Base-by-base conservation (phyloP, 805 yeast species). In the Sungouiozyma ichnusensis region DNA sequence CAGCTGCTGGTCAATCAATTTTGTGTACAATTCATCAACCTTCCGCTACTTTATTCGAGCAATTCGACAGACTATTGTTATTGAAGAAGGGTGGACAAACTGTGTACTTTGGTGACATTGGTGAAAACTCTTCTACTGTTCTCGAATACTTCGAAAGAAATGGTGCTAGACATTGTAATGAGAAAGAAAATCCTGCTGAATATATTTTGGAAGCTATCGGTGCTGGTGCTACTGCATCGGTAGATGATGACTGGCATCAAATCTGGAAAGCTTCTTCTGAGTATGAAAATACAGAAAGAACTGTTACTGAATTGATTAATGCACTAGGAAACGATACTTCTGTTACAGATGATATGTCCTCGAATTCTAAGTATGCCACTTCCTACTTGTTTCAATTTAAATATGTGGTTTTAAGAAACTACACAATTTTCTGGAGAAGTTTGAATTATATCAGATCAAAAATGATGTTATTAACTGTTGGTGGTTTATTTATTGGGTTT, bases 1-100 rank as follows among this genome's bases (percentile, higher is more conserved):
- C 81, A 4, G 64, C 67, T 50, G 72, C 74, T 39, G 84, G 84
- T 16, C 84, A 77, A 60, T 77, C 83, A n/a, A 74, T 77, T 55
- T 66, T 77, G 54, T 78, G 84, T 62, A 77, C 84, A 16, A 78
- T 77, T 48, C 84, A 77, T 55, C 84, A 77, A 58, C 84, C 84
- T 37, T 77, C 83, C 13, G 82, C 84, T 19, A 66, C 75, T 24
- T 60, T 77, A 51, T 69, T 77, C 54, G 73, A 75, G 50, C 75
- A 76, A 52, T 77, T 77, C 48, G 84, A 77, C 50, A 67, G 82
- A 31, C 62, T 77, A 45, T 61, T 79, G 48, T 72, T 81, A 48
- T 64, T 81, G 53, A 75, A 75, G 51, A 71, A 67, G 45, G 88
- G 88, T 50, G 88, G 88, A 41, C 64, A 71, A 55, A 80, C 87